A percentile compares a stretch with the other conserved stretches of the same genome.
Evolutionary conservation across 495 filamentous ascomycete species (phyloP).

Genomic region (Tuber calosporum): DNA sequence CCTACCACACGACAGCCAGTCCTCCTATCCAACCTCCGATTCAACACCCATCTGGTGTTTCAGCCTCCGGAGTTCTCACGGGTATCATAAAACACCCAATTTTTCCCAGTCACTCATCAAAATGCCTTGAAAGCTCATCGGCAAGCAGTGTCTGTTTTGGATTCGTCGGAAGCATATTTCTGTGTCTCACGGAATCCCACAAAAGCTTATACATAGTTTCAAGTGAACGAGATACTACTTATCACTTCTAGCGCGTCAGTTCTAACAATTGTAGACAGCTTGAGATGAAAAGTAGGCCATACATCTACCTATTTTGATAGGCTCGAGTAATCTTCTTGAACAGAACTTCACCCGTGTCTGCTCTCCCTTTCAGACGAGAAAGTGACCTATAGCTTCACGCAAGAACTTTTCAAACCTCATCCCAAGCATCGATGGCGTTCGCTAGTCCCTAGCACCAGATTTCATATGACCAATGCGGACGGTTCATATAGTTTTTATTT

Average conservation of each 20-base stretch:
- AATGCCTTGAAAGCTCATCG: background rate
- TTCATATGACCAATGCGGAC: background rate
- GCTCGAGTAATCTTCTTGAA: background rate
- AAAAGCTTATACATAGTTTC: background rate
- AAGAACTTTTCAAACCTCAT: background rate
- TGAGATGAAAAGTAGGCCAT: background rate
- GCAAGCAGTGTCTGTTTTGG: background rate
- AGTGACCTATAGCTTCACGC: background rate
- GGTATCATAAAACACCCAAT: background rate
- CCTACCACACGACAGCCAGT: background rate
- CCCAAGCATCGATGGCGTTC: background rate
- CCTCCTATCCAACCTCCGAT: background rate
- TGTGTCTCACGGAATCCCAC: background rate
- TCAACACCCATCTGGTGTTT: background rate
- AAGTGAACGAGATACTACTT: background rate
- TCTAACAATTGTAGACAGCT: background rate
- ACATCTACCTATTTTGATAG: background rate
- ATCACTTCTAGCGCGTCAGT: background rate
- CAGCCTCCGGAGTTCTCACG: background rate
- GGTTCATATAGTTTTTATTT: background rate
- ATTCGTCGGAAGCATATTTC: background rate
- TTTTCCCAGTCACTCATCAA: background rate
- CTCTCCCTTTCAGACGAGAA: background rate
- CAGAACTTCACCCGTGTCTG: background rate
- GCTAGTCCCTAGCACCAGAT: background rate